Conservation (phyloP, 148 eudicot species). For the Dianthus caryophyllus region DNA sequence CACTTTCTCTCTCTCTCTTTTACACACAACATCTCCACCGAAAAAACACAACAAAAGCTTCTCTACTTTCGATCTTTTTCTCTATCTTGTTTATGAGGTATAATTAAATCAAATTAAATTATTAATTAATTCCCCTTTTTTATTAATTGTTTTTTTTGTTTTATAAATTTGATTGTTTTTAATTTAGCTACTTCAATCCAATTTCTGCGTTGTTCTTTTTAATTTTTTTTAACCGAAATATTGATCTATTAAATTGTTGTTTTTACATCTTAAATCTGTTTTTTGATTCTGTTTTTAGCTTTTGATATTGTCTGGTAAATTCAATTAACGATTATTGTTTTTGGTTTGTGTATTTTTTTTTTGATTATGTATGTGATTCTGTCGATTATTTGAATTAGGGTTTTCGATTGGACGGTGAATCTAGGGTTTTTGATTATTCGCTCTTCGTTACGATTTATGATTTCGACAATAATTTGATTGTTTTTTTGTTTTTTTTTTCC, state of each 20-base stretch:
- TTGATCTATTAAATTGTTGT: no score
- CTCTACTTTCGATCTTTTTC: conserved; percentile 27
- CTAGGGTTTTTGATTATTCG: neutral
- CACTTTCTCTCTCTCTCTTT: no score
- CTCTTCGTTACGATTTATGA: neutral
- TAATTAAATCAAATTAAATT: neutral
- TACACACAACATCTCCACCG: no score
- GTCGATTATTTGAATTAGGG: neutral
- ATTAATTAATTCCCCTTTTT: neutral
- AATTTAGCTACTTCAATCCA: no score
- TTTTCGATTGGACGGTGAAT: conserved; percentile 1
- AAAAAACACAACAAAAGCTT: conserved; percentile 5
- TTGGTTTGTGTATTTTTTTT: neutral
- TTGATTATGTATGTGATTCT: neutral
- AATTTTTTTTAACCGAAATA: neutral
- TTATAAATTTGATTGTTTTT: conserved; percentile 6
- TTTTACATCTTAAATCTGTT: neutral
- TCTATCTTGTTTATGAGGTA: conserved; percentile 47
- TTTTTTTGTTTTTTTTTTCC: conserved; percentile 15
- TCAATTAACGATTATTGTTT: neutral
- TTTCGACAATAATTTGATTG: neutral
- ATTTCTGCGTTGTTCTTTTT: no score
- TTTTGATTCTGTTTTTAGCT: neutral
- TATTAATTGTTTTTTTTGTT: neutral
- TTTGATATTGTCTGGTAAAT: conserved; percentile 9